phyloP scores from a whole-genome alignment of 2,329 filamentous ascomycete genomes.

The Pseudogymnoascus sp. region DNA sequence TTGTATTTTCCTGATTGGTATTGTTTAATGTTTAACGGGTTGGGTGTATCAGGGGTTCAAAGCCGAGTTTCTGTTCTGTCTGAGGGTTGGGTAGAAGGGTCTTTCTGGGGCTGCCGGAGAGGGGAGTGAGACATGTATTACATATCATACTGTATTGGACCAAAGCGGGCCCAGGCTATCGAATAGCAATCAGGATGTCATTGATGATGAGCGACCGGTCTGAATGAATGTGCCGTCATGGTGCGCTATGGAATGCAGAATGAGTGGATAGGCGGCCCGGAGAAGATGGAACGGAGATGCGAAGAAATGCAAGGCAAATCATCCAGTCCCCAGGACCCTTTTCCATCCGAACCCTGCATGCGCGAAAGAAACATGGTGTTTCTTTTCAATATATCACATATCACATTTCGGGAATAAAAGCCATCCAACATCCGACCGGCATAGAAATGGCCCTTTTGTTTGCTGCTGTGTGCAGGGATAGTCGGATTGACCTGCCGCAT shows the following conservation, averaged over 20 bases:
- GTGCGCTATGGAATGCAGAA: neutral
- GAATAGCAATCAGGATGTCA: neutral
- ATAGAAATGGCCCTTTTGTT: neutral
- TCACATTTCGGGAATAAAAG: neutral
- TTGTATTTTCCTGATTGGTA: neutral
- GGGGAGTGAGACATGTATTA: constrained; percentile 9
- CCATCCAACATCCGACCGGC: neutral
- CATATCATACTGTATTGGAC: constrained; percentile 1
- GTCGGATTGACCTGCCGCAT: neutral
- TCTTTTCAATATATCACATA: neutral
- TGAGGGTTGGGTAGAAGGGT: neutral
- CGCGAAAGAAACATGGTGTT: neutral
- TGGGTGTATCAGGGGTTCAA: neutral
- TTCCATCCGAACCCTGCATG: neutral
- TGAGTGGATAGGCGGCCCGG: neutral
- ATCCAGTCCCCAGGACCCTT: neutral
- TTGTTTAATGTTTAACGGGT: neutral
- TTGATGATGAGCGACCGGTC: constrained; percentile 5
- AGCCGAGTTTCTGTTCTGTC: neutral
- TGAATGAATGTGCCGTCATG: constrained; percentile 4
- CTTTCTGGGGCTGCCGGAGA: constrained; percentile 2
- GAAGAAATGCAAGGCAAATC: neutral
- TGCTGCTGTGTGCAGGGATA: neutral
- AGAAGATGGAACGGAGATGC: neutral
- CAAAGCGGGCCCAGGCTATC: neutral